Conservation (phyloP, 1,139 yeast species). For the Zhuliangozyma blackwelliae region DNA sequence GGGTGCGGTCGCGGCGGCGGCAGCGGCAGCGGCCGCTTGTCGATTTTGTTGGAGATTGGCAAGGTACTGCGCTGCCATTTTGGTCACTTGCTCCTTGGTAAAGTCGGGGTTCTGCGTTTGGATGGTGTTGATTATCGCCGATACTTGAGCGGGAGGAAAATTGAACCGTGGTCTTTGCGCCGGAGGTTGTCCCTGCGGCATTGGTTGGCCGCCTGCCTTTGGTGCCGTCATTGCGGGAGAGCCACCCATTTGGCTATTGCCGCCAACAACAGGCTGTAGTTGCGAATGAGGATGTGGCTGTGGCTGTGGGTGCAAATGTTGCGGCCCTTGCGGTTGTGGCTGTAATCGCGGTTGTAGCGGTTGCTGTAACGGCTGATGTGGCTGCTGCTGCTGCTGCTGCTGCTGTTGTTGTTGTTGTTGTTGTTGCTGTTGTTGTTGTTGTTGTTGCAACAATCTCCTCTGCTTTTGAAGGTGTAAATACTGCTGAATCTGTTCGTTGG, state of each 20-base stretch:
- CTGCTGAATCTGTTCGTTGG: conserved; percentile 54
- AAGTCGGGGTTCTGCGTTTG: conserved; percentile 66
- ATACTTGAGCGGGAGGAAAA: conserved; percentile 60
- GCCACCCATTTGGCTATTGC: not conserved
- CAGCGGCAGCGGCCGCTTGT: conserved; percentile 20
- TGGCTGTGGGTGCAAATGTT: too few relatives aligned
- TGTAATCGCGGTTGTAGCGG: too few relatives aligned
- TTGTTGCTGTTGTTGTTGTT: conserved; percentile 19
- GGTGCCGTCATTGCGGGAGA: conserved; percentile 1
- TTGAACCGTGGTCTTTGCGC: conserved; percentile 35
- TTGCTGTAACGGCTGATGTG: too few relatives aligned
- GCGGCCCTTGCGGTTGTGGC: conserved; percentile 2
- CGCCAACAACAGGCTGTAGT: too few relatives aligned
- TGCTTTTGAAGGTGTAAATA: conserved; percentile 50
- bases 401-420: conserved; percentile 11
- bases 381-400: conserved; percentile 8
- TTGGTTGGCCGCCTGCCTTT: conserved; percentile 7
- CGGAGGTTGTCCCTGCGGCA: conserved; percentile 10
- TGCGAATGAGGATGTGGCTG: conserved; percentile 1
- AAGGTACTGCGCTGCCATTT: conserved; percentile 65
- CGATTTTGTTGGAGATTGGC: conserved; percentile 54
- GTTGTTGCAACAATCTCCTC: conserved; percentile 45
- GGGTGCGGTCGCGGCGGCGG: conserved; percentile 17
- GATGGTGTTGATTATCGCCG: conserved; percentile 65
- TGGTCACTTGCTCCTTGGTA: conserved; percentile 68